These are phyloP conservation scores for Daldinia caldariorum DNA, from an alignment of 495 filamentous ascomycete species.

Conservation along the genomic window DNA sequence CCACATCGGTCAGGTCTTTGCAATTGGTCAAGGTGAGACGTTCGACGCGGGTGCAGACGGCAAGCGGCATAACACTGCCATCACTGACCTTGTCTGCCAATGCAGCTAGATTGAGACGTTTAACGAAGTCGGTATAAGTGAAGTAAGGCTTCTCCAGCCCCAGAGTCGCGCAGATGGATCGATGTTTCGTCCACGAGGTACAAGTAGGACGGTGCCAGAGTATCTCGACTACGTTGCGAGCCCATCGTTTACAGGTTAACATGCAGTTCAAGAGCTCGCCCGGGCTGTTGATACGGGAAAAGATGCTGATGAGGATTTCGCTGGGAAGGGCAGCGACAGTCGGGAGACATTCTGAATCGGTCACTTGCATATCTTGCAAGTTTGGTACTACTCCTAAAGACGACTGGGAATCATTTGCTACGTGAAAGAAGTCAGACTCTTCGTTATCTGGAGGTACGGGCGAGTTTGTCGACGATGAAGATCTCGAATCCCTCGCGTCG, in stretches of 20 bases:
- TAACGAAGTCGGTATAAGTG: slow-evolving; percentile 85
- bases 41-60: slow-evolving; percentile 89
- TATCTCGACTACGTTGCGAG: slow-evolving; percentile 88
- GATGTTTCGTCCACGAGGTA: slow-evolving; percentile 81
- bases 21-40: slow-evolving; percentile 94
- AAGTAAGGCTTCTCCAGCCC: slow-evolving; percentile 76
- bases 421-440: slow-evolving; percentile 91
- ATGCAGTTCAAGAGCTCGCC: slow-evolving; percentile 85
- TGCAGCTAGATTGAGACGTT: slow-evolving; percentile 86
- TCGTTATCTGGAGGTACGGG: slow-evolving; percentile 81
- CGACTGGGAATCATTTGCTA: slow-evolving; percentile 88
- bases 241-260: slow-evolving; percentile 92
- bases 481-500: slow-evolving; percentile 49
- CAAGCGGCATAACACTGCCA: slow-evolving; percentile 84
- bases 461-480: slow-evolving; percentile 82
- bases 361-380: slow-evolving; percentile 73
- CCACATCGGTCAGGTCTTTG: slow-evolving; percentile 80
- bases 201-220: slow-evolving; percentile 95
- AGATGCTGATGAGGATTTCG: slow-evolving; percentile 93
- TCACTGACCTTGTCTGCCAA: slow-evolving; percentile 83
- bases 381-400: slow-evolving; percentile 80
- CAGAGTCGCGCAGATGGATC: slow-evolving; percentile 80
- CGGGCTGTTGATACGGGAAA: slow-evolving; percentile 80
- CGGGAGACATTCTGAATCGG: slow-evolving; percentile 69
- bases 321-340: slow-evolving; percentile 88